Base-by-base conservation (phyloP, 352 stramenopile genomes). In the Globisporangium takayamanum region DNA sequence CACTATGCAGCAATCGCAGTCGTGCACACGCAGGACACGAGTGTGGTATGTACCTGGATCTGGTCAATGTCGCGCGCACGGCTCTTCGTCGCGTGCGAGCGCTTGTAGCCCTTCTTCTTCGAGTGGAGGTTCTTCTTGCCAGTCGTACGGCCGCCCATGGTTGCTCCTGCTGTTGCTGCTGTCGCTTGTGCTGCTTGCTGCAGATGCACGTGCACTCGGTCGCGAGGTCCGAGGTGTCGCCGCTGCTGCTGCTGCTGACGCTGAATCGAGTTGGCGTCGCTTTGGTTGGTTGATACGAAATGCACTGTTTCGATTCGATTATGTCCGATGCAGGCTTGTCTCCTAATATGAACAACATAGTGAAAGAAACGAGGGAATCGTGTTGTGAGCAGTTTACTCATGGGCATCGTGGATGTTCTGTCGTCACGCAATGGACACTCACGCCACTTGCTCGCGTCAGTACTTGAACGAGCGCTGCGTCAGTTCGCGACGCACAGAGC, bases 51-150 rank as follows among this genome's bases (percentile, higher is more conserved):
- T 30, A 81, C 75, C 71, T 93, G 85, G 64, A 95, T 93, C 78
- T 95, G 85, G 56, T 95, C 85, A 14, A 95, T 74, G 50, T 95
- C 85, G 33, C 85, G 81, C 53, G 74, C 49, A 61, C 85, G 77
- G 59, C 80, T 85, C 70, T 92, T 93, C 59, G 85, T 95, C 52
- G 80, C 71, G 62, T 95, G 85, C 42, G 74, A 70, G 58, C 82
- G 81, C 72, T 91, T 92, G 81, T 93, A 95, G 53, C 87, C 70
- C 60, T 92, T 95, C 68, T 93, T 93, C 71, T 93, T 95, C 60
- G 74, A 77, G 69, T 87, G 78, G 20, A 78, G 69, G 55, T 82
- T 70, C 67, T 81, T 78, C 70, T 86, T 88, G 59, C 70, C 74
- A 16, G 73, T 67, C 50, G 78, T 76, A 37, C 74, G 76, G 55